Evolutionary conservation across 352 stramenopile genomes (phyloP).

Genomic region (Phytophthora sp.): DNA sequence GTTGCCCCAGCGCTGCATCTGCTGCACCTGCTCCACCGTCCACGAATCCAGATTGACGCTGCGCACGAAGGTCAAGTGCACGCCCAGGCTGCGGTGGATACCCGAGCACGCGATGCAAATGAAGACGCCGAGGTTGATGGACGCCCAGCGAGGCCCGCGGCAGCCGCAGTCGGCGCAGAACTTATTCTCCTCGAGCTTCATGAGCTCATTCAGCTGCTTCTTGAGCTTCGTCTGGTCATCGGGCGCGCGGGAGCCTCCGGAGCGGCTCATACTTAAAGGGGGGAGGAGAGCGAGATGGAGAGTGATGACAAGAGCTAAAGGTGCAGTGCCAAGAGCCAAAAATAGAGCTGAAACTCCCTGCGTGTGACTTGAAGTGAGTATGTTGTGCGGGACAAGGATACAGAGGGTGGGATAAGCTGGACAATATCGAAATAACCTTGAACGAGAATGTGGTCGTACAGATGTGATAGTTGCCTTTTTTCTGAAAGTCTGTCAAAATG

Average conservation of each 20-base stretch:
- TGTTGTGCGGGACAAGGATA: too few relatives aligned
- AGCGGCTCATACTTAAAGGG: slow-evolving; percentile 56
- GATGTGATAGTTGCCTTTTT: too few relatives aligned
- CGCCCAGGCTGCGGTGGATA: slow-evolving; percentile 93
- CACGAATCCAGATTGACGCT: slow-evolving; percentile 95
- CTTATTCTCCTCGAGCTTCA: slow-evolving; percentile 92
- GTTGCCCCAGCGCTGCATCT: slow-evolving; percentile 94
- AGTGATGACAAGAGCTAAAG: slow-evolving; percentile 9
- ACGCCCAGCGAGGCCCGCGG: slow-evolving; percentile 91
- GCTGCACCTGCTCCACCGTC: slow-evolving; percentile 87
- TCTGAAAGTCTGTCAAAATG: slow-evolving; percentile 5
- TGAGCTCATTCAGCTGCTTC: slow-evolving; percentile 88
- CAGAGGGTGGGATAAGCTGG: too few relatives aligned
- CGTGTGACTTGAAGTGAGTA: slow-evolving; percentile 28
- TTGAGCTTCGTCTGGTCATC: slow-evolving; percentile 90
- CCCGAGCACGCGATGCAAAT: slow-evolving; percentile 95
- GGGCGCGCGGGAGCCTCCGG: slow-evolving; percentile 37
- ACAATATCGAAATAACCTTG: too few relatives aligned
- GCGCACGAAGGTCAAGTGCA: slow-evolving; percentile 94
- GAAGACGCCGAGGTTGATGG: slow-evolving; percentile 94
- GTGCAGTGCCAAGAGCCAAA: slow-evolving; percentile 7
- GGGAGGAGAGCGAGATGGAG: slow-evolving; percentile 10
- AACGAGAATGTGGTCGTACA: too few relatives aligned
- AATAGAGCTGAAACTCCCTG: slow-evolving; percentile 32
- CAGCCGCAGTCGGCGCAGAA: slow-evolving; percentile 91